Evolutionary conservation across 495 filamentous ascomycete genomes (phyloP).

Genomic region (Penicillium canescens): DNA sequence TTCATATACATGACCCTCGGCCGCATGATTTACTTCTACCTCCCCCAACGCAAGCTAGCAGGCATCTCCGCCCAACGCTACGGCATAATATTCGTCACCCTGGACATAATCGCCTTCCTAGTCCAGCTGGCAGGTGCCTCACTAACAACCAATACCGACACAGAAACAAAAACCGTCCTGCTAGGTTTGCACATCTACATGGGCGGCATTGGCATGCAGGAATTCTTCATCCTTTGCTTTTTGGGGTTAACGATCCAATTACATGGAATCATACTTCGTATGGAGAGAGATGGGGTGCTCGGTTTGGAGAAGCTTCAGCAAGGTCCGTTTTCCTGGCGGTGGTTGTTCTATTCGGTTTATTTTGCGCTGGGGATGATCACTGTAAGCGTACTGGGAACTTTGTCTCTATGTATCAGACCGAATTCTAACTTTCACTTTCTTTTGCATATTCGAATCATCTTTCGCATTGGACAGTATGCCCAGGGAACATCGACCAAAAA

Average conservation of each 20-base stretch:
- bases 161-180: slow-evolving; percentile 17
- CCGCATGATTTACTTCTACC: slow-evolving; percentile 58
- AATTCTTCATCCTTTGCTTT: slow-evolving; percentile 60
- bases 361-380: slow-evolving; percentile 51
- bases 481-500: slow-evolving; percentile 36
- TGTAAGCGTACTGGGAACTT: slow-evolving; percentile 37
- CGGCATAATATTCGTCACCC: slow-evolving; percentile 56
- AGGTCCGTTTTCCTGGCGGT: slow-evolving; percentile 30
- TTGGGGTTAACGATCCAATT: slow-evolving; percentile 46
- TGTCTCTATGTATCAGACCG: slow-evolving; percentile 4
- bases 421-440: background rate
- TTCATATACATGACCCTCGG: slow-evolving; percentile 71
- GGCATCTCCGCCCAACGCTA: slow-evolving; percentile 39
- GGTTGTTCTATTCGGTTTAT: slow-evolving; percentile 53
- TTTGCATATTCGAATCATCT: slow-evolving; percentile 43
- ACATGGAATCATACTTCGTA: slow-evolving; percentile 37
- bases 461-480: slow-evolving; percentile 57
- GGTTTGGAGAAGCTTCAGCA: slow-evolving; percentile 18
- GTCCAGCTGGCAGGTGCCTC: slow-evolving; percentile 57
- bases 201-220: slow-evolving; percentile 60
- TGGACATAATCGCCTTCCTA: slow-evolving; percentile 65
- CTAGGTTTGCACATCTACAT: slow-evolving; percentile 51
- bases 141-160: slow-evolving; percentile 18
- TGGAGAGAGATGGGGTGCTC: slow-evolving; percentile 41
- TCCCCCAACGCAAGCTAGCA: slow-evolving; percentile 36